Evolutionary conservation across 83 land plant species (phyloP).

Genomic region (Picea abies): DNA sequence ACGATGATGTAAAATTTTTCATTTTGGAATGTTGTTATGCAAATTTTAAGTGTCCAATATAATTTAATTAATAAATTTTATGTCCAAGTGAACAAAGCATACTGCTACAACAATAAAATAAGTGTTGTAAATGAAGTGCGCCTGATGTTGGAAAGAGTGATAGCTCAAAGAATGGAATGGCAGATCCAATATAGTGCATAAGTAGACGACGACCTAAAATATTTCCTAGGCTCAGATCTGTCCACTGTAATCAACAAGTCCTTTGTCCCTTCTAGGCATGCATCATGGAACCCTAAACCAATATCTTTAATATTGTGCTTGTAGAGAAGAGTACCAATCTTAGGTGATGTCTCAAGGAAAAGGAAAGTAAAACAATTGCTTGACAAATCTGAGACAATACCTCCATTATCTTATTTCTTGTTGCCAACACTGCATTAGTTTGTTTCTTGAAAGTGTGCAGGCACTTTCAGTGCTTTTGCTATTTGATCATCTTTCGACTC

Average conservation of each 20-base stretch:
- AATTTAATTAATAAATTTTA: neutral
- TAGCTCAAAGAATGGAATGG: slow-evolving; percentile 78
- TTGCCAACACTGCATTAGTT: slow-evolving; percentile 58
- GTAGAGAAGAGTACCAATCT: slow-evolving; percentile 67
- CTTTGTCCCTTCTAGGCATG: slow-evolving; percentile 69
- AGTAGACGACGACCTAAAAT: slow-evolving; percentile 74
- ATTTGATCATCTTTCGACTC: slow-evolving; percentile 60
- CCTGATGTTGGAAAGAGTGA: slow-evolving; percentile 70
- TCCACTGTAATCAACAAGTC: slow-evolving; percentile 72
- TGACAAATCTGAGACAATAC: slow-evolving; percentile 16
- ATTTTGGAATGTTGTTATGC: neutral
- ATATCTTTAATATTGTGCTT: slow-evolving; percentile 57
- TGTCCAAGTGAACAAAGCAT: slow-evolving; percentile 5
- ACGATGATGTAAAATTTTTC: neutral
- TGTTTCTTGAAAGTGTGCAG: slow-evolving; percentile 42
- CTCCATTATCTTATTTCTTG: slow-evolving; percentile 74
- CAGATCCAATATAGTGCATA: slow-evolving; percentile 93
- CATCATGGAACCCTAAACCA: slow-evolving; percentile 54
- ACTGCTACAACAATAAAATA: slow-evolving; percentile 58
- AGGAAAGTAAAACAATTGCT: neutral
- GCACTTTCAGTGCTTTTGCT: slow-evolving; percentile 44
- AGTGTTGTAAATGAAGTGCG: slow-evolving; percentile 59
- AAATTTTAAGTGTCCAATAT: neutral
- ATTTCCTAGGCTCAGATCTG: slow-evolving; percentile 73
- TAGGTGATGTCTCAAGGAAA: slow-evolving; percentile 62